Evolutionary conservation across 2,329 filamentous ascomycete genomes (phyloP).

Genomic region (Pseudocercospora fijiensis): DNA sequence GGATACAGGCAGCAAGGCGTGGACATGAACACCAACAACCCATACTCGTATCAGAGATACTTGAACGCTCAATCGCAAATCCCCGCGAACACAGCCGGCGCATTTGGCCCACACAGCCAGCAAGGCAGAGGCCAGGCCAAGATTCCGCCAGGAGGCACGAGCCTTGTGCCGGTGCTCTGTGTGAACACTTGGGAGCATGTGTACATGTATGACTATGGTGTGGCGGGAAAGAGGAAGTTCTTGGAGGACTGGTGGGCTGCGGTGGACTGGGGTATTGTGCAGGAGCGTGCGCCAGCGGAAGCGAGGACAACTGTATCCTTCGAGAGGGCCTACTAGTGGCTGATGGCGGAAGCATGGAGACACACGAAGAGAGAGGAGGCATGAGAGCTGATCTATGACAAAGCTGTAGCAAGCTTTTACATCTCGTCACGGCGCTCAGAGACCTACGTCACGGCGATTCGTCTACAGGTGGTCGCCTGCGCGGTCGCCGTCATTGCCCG

Average conservation of each 20-base stretch:
- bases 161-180: slow-evolving; percentile 76
- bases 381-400: neutral
- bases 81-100: slow-evolving; percentile 42
- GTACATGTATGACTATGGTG: slow-evolving; percentile 79
- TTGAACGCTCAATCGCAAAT: slow-evolving; percentile 21
- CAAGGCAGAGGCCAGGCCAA: slow-evolving; percentile 36
- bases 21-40: slow-evolving; percentile 66
- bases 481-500: too few relatives aligned
- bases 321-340: slow-evolving; percentile 4
- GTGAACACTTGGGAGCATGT: slow-evolving; percentile 96
- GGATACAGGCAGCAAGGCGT: slow-evolving; percentile 70
- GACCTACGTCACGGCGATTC: too few relatives aligned
- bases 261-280: slow-evolving; percentile 80
- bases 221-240: slow-evolving; percentile 72
- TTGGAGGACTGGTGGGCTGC: slow-evolving; percentile 81
- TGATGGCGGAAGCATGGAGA: too few relatives aligned
- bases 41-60: slow-evolving; percentile 26
- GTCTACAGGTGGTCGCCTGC: too few relatives aligned
- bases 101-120: slow-evolving; percentile 40
- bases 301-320: slow-evolving; percentile 15
- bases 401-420: neutral
- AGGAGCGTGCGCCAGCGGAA: slow-evolving; percentile 23
- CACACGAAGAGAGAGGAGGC: neutral
- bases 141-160: slow-evolving; percentile 64
- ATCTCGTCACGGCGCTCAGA: too few relatives aligned